These are phyloP conservation scores for Orbilia javanica DNA, from an alignment of 2,329 filamentous ascomycete genomes.

Conservation along the genomic window DNA sequence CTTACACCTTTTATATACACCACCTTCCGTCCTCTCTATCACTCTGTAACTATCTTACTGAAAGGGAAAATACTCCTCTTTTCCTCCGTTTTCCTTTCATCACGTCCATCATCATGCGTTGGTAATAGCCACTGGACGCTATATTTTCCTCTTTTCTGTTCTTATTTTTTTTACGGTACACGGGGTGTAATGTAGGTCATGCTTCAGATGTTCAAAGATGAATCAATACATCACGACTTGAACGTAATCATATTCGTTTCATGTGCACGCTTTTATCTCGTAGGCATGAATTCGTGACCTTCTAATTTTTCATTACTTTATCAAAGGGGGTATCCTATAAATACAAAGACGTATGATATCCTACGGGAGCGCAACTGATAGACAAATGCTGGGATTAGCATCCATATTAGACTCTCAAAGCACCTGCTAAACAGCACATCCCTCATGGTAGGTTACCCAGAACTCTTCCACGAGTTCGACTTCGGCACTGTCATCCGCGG, in stretches of 20 bases:
- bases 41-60: slow-evolving; percentile 55
- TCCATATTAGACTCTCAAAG: neutral
- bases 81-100: slow-evolving; percentile 38
- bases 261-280: neutral
- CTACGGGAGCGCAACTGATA: neutral
- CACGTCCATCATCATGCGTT: slow-evolving; percentile 29
- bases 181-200: slow-evolving; percentile 58
- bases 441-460: slow-evolving; percentile 52
- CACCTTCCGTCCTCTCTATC: slow-evolving; percentile 30
- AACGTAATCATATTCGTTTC: slow-evolving; percentile 47
- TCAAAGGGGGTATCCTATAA: slow-evolving; percentile 48
- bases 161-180: slow-evolving; percentile 43
- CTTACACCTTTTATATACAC: slow-evolving; percentile 54
- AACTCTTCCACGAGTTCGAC: slow-evolving; percentile 49
- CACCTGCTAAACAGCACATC: slow-evolving; percentile 19
- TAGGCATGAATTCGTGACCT: slow-evolving; percentile 8
- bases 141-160: slow-evolving; percentile 46
- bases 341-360: slow-evolving; percentile 5
- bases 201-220: slow-evolving; percentile 57
- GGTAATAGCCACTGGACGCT: slow-evolving; percentile 40
- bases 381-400: neutral
- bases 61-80: slow-evolving; percentile 25
- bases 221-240: slow-evolving; percentile 58
- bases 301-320: neutral
- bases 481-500: slow-evolving; percentile 22